phyloP scores from a whole-genome alignment of 176 grass and related monocot species.

The Bothriochloa decipiens region DNA sequence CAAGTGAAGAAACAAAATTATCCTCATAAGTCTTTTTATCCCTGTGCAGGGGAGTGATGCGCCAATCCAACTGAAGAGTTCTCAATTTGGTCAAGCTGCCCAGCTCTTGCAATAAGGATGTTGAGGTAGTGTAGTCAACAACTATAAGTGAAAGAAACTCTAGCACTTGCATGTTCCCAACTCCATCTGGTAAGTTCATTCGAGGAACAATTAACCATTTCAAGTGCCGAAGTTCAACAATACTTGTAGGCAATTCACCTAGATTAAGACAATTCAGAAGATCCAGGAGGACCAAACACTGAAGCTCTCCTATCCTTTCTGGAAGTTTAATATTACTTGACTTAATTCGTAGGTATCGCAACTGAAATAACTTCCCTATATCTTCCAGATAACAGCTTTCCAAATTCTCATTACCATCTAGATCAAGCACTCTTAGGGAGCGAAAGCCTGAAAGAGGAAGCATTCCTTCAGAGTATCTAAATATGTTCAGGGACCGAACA shows the following conservation, averaged over 20 bases:
- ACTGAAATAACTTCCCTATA: slow-evolving; percentile 35
- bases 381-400: slow-evolving; percentile 43
- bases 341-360: slow-evolving; percentile 49
- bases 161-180: slow-evolving; percentile 44
- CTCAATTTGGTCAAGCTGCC: slow-evolving; percentile 45
- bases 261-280: slow-evolving; percentile 17
- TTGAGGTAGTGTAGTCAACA: slow-evolving; percentile 37
- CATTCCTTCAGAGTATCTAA: slow-evolving; percentile 38
- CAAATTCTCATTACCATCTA: slow-evolving; percentile 47
- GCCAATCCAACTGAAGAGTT: slow-evolving; percentile 40
- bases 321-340: slow-evolving; percentile 42
- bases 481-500: slow-evolving; percentile 51
- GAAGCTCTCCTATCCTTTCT: slow-evolving; percentile 45
- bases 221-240: slow-evolving; percentile 31
- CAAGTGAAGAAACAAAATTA: slow-evolving; percentile 26
- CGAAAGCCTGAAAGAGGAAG: slow-evolving; percentile 29
- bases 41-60: neutral
- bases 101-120: slow-evolving; percentile 31
- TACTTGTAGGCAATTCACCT: slow-evolving; percentile 41
- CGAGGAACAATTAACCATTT: slow-evolving; percentile 38
- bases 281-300: slow-evolving; percentile 40
- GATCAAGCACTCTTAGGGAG: slow-evolving; percentile 48
- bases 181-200: slow-evolving; percentile 28
- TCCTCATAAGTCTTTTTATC: neutral
- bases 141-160: slow-evolving; percentile 38